These are phyloP conservation scores for Cryptomeria japonica DNA, from an alignment of 75 land plant species.

Conservation along the genomic window DNA sequence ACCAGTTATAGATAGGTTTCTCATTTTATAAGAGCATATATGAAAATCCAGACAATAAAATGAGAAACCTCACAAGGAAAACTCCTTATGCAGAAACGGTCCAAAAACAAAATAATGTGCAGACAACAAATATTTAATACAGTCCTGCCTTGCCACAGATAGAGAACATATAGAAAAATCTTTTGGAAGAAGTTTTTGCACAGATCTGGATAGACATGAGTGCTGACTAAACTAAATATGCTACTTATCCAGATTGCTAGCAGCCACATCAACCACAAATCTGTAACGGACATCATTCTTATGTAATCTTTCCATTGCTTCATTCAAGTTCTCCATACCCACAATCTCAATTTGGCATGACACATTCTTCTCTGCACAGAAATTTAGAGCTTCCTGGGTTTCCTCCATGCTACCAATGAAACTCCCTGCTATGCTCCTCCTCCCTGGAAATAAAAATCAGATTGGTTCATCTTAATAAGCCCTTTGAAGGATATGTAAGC, in stretches of 20 bases:
- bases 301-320: constrained; percentile 70
- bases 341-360: constrained; percentile 68
- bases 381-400: constrained; percentile 66
- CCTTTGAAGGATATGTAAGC: not conserved
- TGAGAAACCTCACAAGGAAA: too few species aligned
- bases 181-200: too few species aligned
- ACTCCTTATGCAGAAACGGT: too few species aligned
- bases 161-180: too few species aligned
- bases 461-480: not conserved
- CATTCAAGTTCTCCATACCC: constrained; percentile 61
- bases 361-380: constrained; percentile 56
- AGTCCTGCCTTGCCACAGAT: too few species aligned
- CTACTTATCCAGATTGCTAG: constrained; percentile 34
- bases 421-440: constrained; percentile 62
- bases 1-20: too few species aligned
- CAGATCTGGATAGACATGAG: too few species aligned
- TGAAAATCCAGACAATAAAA: too few species aligned
- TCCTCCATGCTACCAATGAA: constrained; percentile 34
- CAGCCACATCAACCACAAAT: constrained; percentile 79
- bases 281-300: constrained; percentile 84
- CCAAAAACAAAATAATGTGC: too few species aligned
- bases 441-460: constrained; percentile 29
- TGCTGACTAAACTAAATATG: not conserved
- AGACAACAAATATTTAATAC: too few species aligned
- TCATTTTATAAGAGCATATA: too few species aligned